Evolutionary conservation across 139 green algal genomes (phyloP).

Genomic region (Chlorella sp.): DNA sequence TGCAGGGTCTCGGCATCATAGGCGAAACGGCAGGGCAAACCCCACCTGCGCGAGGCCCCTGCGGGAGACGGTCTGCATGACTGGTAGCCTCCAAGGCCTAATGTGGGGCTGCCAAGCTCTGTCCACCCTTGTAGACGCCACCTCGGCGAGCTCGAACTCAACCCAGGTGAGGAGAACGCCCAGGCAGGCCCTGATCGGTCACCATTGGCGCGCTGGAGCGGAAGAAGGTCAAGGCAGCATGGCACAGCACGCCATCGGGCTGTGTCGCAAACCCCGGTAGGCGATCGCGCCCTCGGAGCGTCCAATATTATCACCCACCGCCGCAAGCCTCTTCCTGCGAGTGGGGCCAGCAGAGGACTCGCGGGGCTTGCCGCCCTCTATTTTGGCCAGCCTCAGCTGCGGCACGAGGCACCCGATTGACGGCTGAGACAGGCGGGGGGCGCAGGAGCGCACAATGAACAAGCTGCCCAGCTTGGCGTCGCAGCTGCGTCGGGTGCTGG

Average conservation of each 20-base stretch:
- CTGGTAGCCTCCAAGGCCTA: not conserved
- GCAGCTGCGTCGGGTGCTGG: slow-evolving; percentile 19
- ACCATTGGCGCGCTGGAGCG: too few species aligned
- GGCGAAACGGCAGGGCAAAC: too few species aligned
- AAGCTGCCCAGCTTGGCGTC: slow-evolving; percentile 10
- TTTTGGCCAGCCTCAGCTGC: not conserved
- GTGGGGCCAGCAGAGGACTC: not conserved
- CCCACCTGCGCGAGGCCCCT: slow-evolving; percentile 25
- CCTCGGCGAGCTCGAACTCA: not conserved
- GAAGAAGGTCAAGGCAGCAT: too few species aligned
- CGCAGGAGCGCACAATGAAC: not conserved
- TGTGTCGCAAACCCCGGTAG: too few species aligned
- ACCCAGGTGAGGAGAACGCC: not conserved
- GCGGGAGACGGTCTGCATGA: slow-evolving; percentile 13
- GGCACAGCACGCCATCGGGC: too few species aligned
- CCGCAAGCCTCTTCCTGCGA: too few species aligned
- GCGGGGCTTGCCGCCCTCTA: not conserved
- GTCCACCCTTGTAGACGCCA: not conserved
- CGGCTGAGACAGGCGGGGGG: not conserved
- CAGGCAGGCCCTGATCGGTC: not conserved
- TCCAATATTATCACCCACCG: too few species aligned
- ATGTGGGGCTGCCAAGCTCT: not conserved
- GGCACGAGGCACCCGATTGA: not conserved
- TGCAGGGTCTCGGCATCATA: too few species aligned
- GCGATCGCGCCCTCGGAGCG: too few species aligned